Evolutionary conservation across 805 yeast genomes (phyloP), one percentile per base, ranked within the genome.

Genomic region (Starmera pachycereana): DNA sequence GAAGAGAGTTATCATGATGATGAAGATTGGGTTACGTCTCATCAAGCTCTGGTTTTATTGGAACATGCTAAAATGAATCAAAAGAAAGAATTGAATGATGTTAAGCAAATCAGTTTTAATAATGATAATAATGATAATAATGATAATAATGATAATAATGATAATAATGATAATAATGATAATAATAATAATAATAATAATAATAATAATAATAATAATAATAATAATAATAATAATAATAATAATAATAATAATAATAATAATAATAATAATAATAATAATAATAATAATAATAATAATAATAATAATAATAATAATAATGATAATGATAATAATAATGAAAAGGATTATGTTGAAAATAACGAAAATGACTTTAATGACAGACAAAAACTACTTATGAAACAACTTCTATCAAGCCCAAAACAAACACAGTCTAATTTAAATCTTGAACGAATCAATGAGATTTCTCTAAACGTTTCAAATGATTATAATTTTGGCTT

Each of bases 301-400:
- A 22, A 4, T 22, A 7, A 22, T 2, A 13, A 13, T 13, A 32
- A 32, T 14, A 10, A 13, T 8, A 32, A 32, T 8, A 9, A 58
- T 5, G 63, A 58, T n/a, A 66, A 60, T 1, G n/a, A 4, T 16
- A 16, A 22, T 22, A 3, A 22, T 7, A 66, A 60, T 1, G 64
- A 61, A 11, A 66, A 57, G 2, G 68, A 62, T 4, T 66, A 60
- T 11, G 67, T 61, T 3, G 66, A 61, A 1, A 68, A 60, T 4
- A 62, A 57, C 2, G 67, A 59, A 5, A 62, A 53, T 7, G 28
- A 34, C 12, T 31, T 18, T 33, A 25, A n/a, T 18, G 37, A 40
- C 10, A 40, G 29, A 25, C 34, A 33, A 29, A 33, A 16, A 8
- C 14, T 32, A 25, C 22, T 14, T 4, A 4, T 22, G 27, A 22